A percentile compares a stretch with the other conserved stretches of the same genome.
phyloP scores from a whole-genome alignment of 495 filamentous ascomycete genomes.

The Hypoxylon subgilvum region DNA sequence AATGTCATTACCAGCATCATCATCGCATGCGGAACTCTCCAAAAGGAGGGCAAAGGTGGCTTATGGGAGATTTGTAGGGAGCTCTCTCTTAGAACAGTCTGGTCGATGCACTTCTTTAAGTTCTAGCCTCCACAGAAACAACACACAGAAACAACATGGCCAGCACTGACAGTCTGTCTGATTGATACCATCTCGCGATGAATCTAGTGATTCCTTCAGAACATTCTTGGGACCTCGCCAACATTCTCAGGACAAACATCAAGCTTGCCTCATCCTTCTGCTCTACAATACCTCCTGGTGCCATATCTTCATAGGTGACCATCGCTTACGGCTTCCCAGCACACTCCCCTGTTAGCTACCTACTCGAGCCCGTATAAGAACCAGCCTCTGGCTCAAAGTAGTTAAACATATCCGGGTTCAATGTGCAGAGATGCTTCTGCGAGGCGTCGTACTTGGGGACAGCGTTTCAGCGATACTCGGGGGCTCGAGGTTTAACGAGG shows the following conservation, averaged over 20 bases:
- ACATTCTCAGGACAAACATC: background rate
- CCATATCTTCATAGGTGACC: background rate
- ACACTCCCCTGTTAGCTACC: background rate
- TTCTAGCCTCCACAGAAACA: slow-evolving; percentile 12
- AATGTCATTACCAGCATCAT: no score
- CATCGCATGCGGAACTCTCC: no score
- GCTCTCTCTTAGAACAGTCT: no score
- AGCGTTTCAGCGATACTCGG: slow-evolving; percentile 12
- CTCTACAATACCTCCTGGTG: background rate
- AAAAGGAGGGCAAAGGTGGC: no score
- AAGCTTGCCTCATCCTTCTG: background rate
- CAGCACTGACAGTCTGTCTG: slow-evolving; percentile 22
- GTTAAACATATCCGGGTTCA: background rate
- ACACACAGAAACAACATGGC: slow-evolving; percentile 10
- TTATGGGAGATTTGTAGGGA: no score
- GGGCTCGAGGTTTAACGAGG: slow-evolving; percentile 8
- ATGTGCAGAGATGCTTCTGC: slow-evolving; percentile 24
- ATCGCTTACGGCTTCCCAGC: background rate
- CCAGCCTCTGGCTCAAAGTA: no score
- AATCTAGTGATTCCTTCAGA: background rate
- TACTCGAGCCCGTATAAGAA: no score
- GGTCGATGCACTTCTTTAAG: slow-evolving; percentile 8
- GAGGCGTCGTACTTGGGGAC: slow-evolving; percentile 6
- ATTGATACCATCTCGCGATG: slow-evolving; percentile 13
- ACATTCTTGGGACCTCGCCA: slow-evolving; percentile 14